Evolutionary conservation across 1,139 yeast species (phyloP).

Genomic region (Meyerozyma smithsonii): DNA sequence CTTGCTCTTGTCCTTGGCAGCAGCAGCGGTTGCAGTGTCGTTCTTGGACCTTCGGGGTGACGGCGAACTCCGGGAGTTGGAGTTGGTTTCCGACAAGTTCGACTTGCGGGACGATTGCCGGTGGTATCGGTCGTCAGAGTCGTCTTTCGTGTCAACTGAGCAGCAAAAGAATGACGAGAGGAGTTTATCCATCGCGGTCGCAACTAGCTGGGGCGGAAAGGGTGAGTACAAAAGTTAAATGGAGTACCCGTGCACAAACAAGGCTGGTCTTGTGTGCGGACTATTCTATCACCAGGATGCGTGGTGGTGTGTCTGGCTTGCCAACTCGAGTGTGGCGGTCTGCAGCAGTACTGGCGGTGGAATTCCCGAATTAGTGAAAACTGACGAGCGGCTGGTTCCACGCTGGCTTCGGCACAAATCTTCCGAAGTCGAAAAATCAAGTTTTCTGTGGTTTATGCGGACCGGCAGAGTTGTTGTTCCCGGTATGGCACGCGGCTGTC

Average conservation of each 20-base stretch:
- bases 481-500: neutral
- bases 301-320: too few species aligned
- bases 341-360: too few species aligned
- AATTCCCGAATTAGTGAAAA: neutral
- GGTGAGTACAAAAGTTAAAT: neutral
- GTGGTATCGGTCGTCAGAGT: slow-evolving; percentile 22
- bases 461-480: neutral
- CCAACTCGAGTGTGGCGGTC: too few species aligned
- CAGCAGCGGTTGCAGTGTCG: slow-evolving; percentile 4
- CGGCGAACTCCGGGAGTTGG: neutral
- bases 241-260: neutral
- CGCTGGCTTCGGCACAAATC: neutral
- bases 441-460: neutral
- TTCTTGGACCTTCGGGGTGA: slow-evolving; percentile 1
- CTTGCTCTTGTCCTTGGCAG: neutral
- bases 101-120: slow-evolving; percentile 11
- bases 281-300: too few species aligned
- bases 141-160: slow-evolving; percentile 34
- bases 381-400: neutral
- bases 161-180: slow-evolving; percentile 39
- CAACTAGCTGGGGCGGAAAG: neutral
- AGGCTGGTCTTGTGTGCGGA: too few species aligned
- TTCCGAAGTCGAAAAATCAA: neutral
- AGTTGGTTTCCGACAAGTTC: slow-evolving; percentile 1
- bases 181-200: slow-evolving; percentile 19